Percentiles rank a stretch among this genome's conserved stretches.
Evolutionary conservation across 1,139 yeast species (phyloP).

Genomic region (Magnusiomyces paraingens): DNA sequence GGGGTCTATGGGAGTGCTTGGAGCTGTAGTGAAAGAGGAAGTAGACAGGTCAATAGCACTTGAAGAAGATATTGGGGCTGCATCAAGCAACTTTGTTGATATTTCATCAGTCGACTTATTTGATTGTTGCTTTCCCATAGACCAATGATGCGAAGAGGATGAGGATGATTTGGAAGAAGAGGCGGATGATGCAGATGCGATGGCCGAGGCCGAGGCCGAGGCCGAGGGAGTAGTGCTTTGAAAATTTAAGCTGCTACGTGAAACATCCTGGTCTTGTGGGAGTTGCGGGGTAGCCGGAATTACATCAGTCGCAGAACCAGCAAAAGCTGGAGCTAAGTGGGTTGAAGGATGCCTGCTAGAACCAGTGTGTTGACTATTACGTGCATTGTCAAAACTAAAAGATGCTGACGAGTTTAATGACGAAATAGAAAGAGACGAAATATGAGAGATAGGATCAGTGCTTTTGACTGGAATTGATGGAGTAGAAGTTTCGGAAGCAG

Average conservation of each 20-base stretch:
- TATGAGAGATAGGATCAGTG: constrained; percentile 5
- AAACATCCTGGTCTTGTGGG: too few relatives aligned
- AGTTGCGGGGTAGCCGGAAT: constrained; percentile 18
- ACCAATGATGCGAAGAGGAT: constrained; percentile 4
- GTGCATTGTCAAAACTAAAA: neutral
- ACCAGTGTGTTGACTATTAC: neutral
- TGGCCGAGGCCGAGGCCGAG: constrained; percentile 10
- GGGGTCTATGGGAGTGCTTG: neutral
- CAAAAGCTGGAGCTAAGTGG: too few relatives aligned
- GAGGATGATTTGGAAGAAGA: too few relatives aligned
- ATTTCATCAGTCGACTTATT: constrained; percentile 6
- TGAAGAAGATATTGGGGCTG: constrained; percentile 9
- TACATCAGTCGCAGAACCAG: too few relatives aligned
- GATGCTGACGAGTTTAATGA: neutral
- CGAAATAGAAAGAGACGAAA: constrained; percentile 1
- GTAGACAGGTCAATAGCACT: neutral
- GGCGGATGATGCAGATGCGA: neutral
- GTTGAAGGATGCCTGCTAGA: neutral
- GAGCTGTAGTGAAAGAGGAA: neutral
- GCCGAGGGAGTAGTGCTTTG: constrained; percentile 6
- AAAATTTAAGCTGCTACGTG: neutral
- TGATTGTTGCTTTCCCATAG: constrained; percentile 9
- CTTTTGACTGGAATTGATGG: constrained; percentile 16
- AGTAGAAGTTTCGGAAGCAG: constrained; percentile 1
- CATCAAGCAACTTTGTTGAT: constrained; percentile 9